Evolutionary conservation across 2,329 filamentous ascomycete species (phyloP).

Genomic region (Colletotrichum siamense): DNA sequence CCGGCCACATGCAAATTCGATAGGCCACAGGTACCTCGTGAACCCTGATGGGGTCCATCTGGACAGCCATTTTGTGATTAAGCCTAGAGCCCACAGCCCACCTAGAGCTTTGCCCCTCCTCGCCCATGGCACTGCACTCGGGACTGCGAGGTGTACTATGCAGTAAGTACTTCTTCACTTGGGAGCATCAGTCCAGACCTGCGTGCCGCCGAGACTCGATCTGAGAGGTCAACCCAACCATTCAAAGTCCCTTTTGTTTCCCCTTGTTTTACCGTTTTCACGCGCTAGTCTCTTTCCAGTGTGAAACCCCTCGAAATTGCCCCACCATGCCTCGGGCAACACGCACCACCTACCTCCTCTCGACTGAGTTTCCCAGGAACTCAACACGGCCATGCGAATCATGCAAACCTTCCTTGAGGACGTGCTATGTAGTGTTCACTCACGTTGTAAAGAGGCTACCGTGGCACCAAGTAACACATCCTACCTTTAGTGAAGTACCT

Average conservation of each 20-base stretch:
- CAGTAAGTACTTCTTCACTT: background rate
- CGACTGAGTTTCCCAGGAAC: background rate
- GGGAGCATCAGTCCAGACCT: background rate
- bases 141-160: background rate
- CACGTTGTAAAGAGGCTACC: background rate
- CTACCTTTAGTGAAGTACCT: background rate
- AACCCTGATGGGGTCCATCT: background rate
- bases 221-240: background rate
- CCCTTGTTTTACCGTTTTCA: constrained; percentile 15
- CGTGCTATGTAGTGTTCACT: background rate
- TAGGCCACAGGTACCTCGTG: constrained; percentile 2
- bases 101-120: background rate
- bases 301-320: constrained; percentile 21
- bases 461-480: background rate
- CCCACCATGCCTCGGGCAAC: constrained; percentile 11
- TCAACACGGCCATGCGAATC: background rate
- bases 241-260: constrained; percentile 1
- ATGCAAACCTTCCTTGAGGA: background rate
- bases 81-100: background rate
- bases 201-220: constrained; percentile 16
- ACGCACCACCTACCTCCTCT: background rate
- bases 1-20: background rate
- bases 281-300: constrained; percentile 18
- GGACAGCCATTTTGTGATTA: background rate
- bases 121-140: background rate